Evolutionary conservation across 257 asterid species (phyloP), one percentile per base, ranked within the genome.

Genomic region (Haberlea rhodopensis): DNA sequence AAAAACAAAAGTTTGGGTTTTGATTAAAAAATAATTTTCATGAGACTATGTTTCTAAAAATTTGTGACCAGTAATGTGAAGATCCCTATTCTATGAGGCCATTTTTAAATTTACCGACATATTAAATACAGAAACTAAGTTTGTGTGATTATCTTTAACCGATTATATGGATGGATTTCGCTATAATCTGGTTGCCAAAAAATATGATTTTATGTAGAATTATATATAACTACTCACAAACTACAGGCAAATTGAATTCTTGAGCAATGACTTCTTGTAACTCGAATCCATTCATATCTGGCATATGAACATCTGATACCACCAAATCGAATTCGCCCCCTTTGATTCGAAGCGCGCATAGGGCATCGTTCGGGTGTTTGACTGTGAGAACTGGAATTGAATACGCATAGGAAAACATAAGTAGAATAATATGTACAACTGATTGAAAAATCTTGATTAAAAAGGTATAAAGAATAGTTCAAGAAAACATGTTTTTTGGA

Each of bases 231-330:
- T 34, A 73, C 88, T 86, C 37, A 86, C 90, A 70, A 57, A 81
- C 71, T 40, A 86, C 88, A 27, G 90, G 88, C 52, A 83, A 55
- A 22, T 81, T 49, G 78, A 81, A 86, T 53, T 81, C 88, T 62
- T 53, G 72, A 0, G 82, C 63, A 48, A 86, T 75, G 59, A 58
- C 60, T 69, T 73, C 56, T 51, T 81, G 87, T 19, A 85, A 52
- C 16, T 83, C 80, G 57, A 85, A 75, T 4, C 87, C 84, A 8
- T 73, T 77, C 81, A 85, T 73, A 53, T 71, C 80, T 0, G 84
- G 85, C 87, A 83, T 80, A 74, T 79, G 81, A 1, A 83, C 85
- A 67, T 84, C 82, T 0, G 84, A 52, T 0, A 84, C 69, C 34
- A 84, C 84, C 69, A 85, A 66, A 68, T 85, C 79, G 65, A 80